Conservation (phyloP, 2,329 filamentous ascomycete species). For the Ramularia endophylla region DNA sequence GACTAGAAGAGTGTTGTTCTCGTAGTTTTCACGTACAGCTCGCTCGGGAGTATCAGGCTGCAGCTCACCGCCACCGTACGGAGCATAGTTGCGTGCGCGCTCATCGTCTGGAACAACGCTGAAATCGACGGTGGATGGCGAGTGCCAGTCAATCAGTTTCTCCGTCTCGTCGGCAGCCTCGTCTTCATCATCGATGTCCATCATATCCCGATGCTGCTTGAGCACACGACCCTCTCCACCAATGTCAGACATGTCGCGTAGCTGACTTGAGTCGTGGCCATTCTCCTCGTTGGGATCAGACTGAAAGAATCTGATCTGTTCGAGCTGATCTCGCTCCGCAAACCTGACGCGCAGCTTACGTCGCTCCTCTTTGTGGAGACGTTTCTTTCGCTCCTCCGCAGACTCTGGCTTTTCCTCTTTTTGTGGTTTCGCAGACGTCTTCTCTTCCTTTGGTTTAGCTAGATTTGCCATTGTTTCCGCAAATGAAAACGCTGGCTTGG, state of each 20-base stretch:
- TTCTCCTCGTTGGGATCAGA: constrained; percentile 67
- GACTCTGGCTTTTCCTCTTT: constrained; percentile 56
- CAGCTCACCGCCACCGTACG: constrained; percentile 39
- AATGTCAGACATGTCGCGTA: constrained; percentile 66
- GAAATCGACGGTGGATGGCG: constrained; percentile 37
- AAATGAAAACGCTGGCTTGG: constrained; percentile 34
- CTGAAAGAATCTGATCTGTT: constrained; percentile 62
- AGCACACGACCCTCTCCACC: constrained; percentile 55
- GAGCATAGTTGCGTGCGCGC: constrained; percentile 39
- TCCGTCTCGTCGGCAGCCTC: constrained; percentile 52
- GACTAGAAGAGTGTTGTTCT: constrained; percentile 43
- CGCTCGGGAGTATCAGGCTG: constrained; percentile 39
- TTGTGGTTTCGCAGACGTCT: constrained; percentile 46
- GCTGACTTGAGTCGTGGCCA: constrained; percentile 61
- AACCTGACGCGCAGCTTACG: constrained; percentile 65
- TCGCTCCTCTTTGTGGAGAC: constrained; percentile 66
- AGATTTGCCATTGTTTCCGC: constrained; percentile 35
- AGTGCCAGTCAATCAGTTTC: constrained; percentile 42
- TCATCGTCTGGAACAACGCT: constrained; percentile 35
- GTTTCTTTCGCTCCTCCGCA: constrained; percentile 59
- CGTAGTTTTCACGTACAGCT: constrained; percentile 39
- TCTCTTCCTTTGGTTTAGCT: constrained; percentile 52
- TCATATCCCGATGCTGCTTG: constrained; percentile 56
- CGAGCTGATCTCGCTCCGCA: constrained; percentile 61
- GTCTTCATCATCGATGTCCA: constrained; percentile 59